Evolutionary conservation across 805 yeast species (phyloP).

Genomic region (Starmera quercuum): DNA sequence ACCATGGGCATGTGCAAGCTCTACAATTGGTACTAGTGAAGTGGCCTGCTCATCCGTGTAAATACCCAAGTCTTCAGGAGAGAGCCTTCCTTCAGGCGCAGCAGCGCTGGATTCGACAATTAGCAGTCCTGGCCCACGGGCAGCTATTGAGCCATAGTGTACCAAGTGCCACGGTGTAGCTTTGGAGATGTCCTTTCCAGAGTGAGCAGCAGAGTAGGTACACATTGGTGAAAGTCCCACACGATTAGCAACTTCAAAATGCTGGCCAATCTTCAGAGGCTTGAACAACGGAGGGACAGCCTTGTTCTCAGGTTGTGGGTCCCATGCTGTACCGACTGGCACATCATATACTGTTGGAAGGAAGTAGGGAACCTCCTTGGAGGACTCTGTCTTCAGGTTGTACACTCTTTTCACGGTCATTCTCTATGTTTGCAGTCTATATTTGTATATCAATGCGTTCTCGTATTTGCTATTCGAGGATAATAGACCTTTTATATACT

Average conservation of each 20-base stretch:
- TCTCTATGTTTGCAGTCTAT: conserved; percentile 3
- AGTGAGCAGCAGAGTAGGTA: conserved; percentile 32
- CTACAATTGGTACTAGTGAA: conserved; percentile 31
- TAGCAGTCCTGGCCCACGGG: conserved; percentile 42
- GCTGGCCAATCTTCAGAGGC: conserved; percentile 32
- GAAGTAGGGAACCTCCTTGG: neutral
- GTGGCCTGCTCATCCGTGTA: conserved; percentile 43
- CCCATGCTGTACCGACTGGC: neutral
- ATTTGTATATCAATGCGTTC: no score
- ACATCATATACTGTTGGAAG: neutral
- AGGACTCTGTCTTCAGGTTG: neutral
- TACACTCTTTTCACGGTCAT: neutral
- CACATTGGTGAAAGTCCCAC: conserved; percentile 54
- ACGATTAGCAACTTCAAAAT: conserved; percentile 38
- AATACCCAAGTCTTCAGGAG: conserved; percentile 42
- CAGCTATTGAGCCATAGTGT: conserved; percentile 40
- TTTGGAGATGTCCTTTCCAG: conserved; percentile 23
- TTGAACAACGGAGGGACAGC: conserved; percentile 31
- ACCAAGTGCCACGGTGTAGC: conserved; percentile 39
- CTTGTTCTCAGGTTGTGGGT: neutral
- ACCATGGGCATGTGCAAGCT: conserved; percentile 37
- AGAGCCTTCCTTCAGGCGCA: conserved; percentile 30
- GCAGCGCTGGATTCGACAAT: conserved; percentile 40
- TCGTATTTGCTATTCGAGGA: no score
- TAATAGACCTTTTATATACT: no score